phyloP scores from a whole-genome alignment of 352 stramenopile genomes.

The Pythium phragmiticola region DNA sequence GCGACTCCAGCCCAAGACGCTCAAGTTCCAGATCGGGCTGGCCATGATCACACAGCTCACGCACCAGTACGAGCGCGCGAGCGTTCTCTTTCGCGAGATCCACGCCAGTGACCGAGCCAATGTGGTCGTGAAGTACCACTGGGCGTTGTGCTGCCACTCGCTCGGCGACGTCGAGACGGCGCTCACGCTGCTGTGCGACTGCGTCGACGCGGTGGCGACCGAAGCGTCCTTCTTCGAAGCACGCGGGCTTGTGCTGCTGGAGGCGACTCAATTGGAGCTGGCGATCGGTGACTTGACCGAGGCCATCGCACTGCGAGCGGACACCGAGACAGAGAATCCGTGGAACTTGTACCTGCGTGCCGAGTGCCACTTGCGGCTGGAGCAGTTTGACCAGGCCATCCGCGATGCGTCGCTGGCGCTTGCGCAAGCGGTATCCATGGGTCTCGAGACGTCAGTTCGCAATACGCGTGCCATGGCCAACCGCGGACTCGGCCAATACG shows the following conservation, averaged over 20 bases:
- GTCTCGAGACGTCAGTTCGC: conserved; percentile 37
- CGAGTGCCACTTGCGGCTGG: conserved; percentile 48
- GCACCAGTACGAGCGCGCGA: conserved; percentile 41
- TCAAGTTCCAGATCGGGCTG: conserved; percentile 65
- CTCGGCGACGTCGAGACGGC: conserved; percentile 45
- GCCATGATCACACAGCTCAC: conserved; percentile 76
- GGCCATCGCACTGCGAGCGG: conserved; percentile 23
- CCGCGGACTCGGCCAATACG: conserved; percentile 55
- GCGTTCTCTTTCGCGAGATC: conserved; percentile 41
- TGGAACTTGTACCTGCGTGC: conserved; percentile 42
- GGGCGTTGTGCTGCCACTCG: conserved; percentile 54
- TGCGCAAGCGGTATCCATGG: not conserved
- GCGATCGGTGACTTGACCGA: conserved; percentile 57
- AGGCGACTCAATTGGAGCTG: conserved; percentile 44
- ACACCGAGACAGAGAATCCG: not conserved
- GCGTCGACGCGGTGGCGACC: conserved; percentile 46
- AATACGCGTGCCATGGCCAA: conserved; percentile 61
- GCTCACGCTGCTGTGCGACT: conserved; percentile 48
- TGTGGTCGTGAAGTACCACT: conserved; percentile 64
- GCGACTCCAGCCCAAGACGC: conserved; percentile 37
- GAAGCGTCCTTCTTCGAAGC: conserved; percentile 65
- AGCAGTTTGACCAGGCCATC: conserved; percentile 40
- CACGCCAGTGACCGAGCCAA: conserved; percentile 30
- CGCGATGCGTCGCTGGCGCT: conserved; percentile 40
- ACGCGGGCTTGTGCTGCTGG: conserved; percentile 54